These are phyloP conservation scores for Exophiala sp. DNA, from an alignment of 2,329 filamentous ascomycete species.

Conservation along the genomic window DNA sequence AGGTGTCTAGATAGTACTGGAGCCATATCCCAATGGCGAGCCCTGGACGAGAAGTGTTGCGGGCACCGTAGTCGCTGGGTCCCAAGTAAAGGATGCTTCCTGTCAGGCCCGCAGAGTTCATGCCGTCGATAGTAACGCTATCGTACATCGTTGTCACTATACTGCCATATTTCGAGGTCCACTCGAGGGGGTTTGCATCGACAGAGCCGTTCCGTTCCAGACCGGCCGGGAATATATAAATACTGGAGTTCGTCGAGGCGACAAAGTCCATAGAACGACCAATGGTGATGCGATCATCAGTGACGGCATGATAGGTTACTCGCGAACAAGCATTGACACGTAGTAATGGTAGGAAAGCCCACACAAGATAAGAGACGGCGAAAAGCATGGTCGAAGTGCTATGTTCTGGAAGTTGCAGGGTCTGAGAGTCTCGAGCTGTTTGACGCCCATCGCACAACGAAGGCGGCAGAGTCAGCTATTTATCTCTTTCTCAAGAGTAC, in stretches of 20 bases:
- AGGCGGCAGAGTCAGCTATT: too few species aligned
- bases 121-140: conserved; percentile 1
- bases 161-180: conserved; percentile 6
- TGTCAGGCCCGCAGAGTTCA: conserved; percentile 1
- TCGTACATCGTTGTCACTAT: conserved; percentile 5
- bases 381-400: too few species aligned
- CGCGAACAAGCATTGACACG: conserved; percentile 10
- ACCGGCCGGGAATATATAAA: conserved; percentile 3
- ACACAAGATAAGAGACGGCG: too few species aligned
- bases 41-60: not conserved
- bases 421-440: too few species aligned
- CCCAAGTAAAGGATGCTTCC: conserved; percentile 4
- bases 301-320: conserved; percentile 1
- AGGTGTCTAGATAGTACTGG: conserved; percentile 10
- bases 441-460: too few species aligned
- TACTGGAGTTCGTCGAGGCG: conserved; percentile 2
- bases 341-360: too few species aligned
- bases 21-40: conserved; percentile 3
- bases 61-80: conserved; percentile 1
- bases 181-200: conserved; percentile 1
- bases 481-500: too few species aligned
- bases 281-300: not conserved
- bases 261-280: conserved; percentile 6
- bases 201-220: not conserved
- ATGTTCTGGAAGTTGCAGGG: too few species aligned